Base-by-base conservation (phyloP, 192 early-diverging fungal species). In the Lobosporangium transversale region DNA sequence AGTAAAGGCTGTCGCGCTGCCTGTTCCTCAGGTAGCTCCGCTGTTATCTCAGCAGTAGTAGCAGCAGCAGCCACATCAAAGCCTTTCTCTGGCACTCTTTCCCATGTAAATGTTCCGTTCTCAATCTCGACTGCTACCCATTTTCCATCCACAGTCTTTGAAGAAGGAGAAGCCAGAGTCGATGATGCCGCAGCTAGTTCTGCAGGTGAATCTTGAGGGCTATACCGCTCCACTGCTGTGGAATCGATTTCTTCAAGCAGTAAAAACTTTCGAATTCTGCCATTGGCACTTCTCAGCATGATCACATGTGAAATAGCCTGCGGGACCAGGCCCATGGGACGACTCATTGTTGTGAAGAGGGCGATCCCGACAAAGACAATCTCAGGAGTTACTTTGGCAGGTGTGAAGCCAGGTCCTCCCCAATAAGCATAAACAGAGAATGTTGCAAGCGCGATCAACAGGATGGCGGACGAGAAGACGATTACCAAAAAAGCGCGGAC, bases 191-290 rank as follows among this genome's bases (percentile, higher is more conserved):
- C n/a, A n/a, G n/a, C n/a, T n/a, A n/a, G n/a, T 52, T 24, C 27
- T 9, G 26, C 3, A 2, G 31, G 31, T 32, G 53, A 18, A 14
- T 31, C 3, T 15, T n/a, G 26, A 2, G 4, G 31, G 17, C 2
- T 4, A 23, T 12, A 3, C 12, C 17, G 4, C 4, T 54, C 23
- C n/a, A 62, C 20, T 59, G 56, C 53, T 9, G 57, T 56, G 2
- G 43, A 53, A 50, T 75, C 71, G 32, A 75, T 66, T 44, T 79
- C 78, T 18, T 62, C 49, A 27, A 64, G 37, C 37, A 70, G 59
- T 29, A 86, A 54, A 54, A 81, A 86, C 17, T 56, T 47, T 40
- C 78, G 70, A 37, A 90, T 81, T 42, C 90, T 40, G 7, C 37
- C 37, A 40, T 40, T 40, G 37, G 37, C 37, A 14, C 14, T 40